Base-by-base conservation (phyloP, 2,329 filamentous ascomycete species). In the Fusarium paranaense region DNA sequence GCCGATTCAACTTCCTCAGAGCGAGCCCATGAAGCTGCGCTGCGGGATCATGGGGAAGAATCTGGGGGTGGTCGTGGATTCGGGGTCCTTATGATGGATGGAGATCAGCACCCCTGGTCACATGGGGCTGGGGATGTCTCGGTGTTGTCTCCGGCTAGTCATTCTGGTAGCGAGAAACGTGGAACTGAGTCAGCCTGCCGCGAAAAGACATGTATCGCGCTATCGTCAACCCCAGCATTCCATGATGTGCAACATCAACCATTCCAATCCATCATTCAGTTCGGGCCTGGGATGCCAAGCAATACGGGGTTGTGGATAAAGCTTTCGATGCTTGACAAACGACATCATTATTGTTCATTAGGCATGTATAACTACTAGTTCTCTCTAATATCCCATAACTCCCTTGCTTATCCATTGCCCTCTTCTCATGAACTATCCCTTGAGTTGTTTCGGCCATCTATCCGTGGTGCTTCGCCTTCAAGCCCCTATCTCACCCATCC, bases 31-130 rank as follows among this genome's bases (percentile, higher is more conserved):
- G 42, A 67, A 59, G 61, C 63, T 71, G 60, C 62, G 66, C 58
- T 63, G 54, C 40, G 59, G 61, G 47, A 69, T 73, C 70, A 73
- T 73, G 62, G 11, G 64, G 60, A 64, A 56, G 65, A 60, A 63
- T 45, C 20, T 2, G 35, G 33, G 33, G 45, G 56, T 27, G 27
- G 56, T 60, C 60, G 70, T 64, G 47, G 67, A 64, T 32, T 61
- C 35, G 52, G 56, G 50, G 64, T 65, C 38, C 27, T 68, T 75
- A 73, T 70, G 72, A 76, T 67, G 52, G 69, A 35, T 27, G 20
- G 56, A 74, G 74, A 77, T 77, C 76, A 77, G 57, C 56, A 67
- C 54, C 73, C 71, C 70, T 65, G 47, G 76, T 78, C 77, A 78
- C 74, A 77, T 70, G 76, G 64, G 64, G 62, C 32, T 59, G 62